A percentile compares a stretch with the other conserved stretches of the same genome.
Evolutionary conservation across 202 grass and related monocot species (phyloP).

Genomic region (Schoenoplectus triqueter): DNA sequence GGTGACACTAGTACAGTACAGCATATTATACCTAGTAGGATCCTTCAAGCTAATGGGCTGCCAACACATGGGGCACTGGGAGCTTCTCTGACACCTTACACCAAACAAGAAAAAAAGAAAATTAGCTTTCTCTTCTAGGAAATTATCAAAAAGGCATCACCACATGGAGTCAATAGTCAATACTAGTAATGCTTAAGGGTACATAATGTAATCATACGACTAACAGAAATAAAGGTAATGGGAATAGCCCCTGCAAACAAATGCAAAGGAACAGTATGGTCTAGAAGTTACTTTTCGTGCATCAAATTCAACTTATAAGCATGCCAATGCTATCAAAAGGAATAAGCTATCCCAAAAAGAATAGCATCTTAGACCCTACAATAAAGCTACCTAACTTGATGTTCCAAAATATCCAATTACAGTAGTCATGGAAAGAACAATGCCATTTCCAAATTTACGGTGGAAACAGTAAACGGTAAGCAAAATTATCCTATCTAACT

Average conservation of each 20-base stretch:
- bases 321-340: not conserved
- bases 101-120: not conserved
- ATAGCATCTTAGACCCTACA: slow-evolving; percentile 7
- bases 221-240: not conserved
- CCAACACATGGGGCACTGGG: slow-evolving; percentile 90
- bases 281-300: not conserved
- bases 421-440: not conserved
- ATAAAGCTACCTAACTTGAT: not conserved
- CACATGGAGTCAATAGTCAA: not conserved
- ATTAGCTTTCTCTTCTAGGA: slow-evolving; percentile 6
- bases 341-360: not conserved
- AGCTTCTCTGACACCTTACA: slow-evolving; percentile 86
- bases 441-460: not conserved
- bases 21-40: slow-evolving; percentile 55
- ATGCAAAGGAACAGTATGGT: not conserved
- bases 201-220: slow-evolving; percentile 19
- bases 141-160: not conserved
- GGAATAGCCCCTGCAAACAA: not conserved
- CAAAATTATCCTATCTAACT: not conserved
- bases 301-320: slow-evolving; percentile 1
- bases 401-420: not conserved
- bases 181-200: slow-evolving; percentile 15
- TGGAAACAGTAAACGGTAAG: not conserved
- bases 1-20: slow-evolving; percentile 6
- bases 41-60: slow-evolving; percentile 84